Evolutionary conservation across 2,329 filamentous ascomycete genomes (phyloP), one percentile per base, ranked within the genome.

Genomic region (Colletotrichum coccodes): DNA sequence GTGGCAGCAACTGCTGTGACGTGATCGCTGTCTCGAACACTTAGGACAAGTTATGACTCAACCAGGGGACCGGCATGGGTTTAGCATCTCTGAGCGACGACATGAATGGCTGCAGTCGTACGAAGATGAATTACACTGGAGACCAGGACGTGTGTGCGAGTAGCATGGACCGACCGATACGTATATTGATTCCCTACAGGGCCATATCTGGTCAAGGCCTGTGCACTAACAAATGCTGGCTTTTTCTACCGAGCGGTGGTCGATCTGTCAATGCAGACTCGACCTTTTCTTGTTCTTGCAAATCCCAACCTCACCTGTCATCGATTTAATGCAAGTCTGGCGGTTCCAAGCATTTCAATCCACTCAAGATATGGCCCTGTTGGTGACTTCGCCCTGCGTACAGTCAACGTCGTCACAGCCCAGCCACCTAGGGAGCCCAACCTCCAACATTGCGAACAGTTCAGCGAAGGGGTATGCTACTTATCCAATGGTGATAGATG

Each of bases 361-460:
- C 60, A 42, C 61, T 30, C 26, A 30, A 40, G 26, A 26, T 28
- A 36, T 46, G 18, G 2, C 21, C 14, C 30, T 14, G 54, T 44
- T 34, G 28, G 28, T n/a, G 23, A 36, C 46, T 23, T 32, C 18
- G 26, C 52, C 59, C 59, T 58, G 46, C 46, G 40, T 32, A 32
- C 47, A 52, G 30, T 30, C 11, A 26, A 38, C 32, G 47, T 54
- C 42, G 4, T 50, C 40, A 18, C 5, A n/a, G 18, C 32, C 61
- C 54, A 50, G 56, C 49, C 62, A 60, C 38, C 54, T 18, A 69
- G 66, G 66, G 66, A 66, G 66, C n/a, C 66, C 66, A 66, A 26
- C 66, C 66, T 59, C 65, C 54, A 12, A 18, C 30, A 60, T 66
- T 50, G 49, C 42, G 21, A 26, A 34, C 47, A 21, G 21, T 18